phyloP scores from a whole-genome alignment of 805 yeast genomes.

The Ogataea degrootiae region DNA sequence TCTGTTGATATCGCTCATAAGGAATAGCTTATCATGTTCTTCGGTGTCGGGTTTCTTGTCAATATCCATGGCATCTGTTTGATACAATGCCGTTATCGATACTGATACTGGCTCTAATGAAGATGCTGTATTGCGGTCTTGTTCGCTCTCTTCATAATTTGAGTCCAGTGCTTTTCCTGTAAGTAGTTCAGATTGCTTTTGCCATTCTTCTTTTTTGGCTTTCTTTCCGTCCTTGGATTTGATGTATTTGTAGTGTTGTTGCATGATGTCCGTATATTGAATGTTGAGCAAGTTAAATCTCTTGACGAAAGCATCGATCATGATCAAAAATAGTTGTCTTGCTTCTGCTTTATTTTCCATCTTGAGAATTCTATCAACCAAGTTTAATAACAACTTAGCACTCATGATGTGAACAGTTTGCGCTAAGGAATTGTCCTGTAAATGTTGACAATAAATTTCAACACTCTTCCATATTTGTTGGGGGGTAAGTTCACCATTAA shows the following conservation, averaged over 20 bases:
- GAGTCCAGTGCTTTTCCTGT: conserved; percentile 23
- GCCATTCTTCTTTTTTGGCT: conserved; percentile 34
- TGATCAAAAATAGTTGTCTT: conserved; percentile 76
- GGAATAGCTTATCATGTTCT: conserved; percentile 18
- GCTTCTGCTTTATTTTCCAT: conserved; percentile 78
- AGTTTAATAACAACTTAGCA: conserved; percentile 79
- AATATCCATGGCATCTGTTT: conserved; percentile 12
- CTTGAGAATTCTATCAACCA: conserved; percentile 84
- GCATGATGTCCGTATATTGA: conserved; percentile 61
- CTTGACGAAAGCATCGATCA: conserved; percentile 82
- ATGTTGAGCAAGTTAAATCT: conserved; percentile 73
- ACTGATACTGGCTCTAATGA: not conserved
- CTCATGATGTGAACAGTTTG: conserved; percentile 94
- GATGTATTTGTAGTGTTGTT: conserved; percentile 53
- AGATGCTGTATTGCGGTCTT: too few species aligned
- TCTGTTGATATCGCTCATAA: conserved; percentile 43
- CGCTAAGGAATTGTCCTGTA: conserved; percentile 78
- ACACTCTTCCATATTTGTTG: conserved; percentile 87
- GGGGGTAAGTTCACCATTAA: conserved; percentile 75
- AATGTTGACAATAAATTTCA: conserved; percentile 68
- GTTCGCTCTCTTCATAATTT: conserved; percentile 2
- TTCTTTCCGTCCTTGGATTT: conserved; percentile 39
- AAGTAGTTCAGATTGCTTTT: conserved; percentile 35
- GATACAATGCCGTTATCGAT: not conserved
- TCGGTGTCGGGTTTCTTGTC: conserved; percentile 10